Conservation (phyloP, 306 rosid genomes). For the Delonix regia region DNA sequence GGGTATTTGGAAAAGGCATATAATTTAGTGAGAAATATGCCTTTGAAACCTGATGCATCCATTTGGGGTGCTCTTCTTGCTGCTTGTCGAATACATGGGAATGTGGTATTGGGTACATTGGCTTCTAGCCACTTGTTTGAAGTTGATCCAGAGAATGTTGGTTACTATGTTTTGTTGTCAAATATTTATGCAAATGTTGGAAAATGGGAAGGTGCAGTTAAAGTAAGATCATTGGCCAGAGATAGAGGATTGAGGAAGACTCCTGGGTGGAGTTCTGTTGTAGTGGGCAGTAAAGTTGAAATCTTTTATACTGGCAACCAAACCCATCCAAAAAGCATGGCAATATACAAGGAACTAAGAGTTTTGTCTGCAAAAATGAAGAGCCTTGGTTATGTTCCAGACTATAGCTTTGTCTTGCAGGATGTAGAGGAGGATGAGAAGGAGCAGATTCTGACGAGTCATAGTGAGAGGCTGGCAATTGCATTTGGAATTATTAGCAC, state of each 20-base stretch:
- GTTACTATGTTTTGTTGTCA: constrained; percentile 55
- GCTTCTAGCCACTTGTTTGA: constrained; percentile 46
- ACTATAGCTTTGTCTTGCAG: constrained; percentile 52
- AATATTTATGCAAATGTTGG: constrained; percentile 56
- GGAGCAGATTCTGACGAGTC: constrained; percentile 54
- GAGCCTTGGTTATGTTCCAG: constrained; percentile 58
- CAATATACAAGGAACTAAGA: constrained; percentile 48
- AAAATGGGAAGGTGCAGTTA: constrained; percentile 50
- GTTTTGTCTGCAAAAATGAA: constrained; percentile 48
- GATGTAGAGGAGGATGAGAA: constrained; percentile 59
- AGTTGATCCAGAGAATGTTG: constrained; percentile 54
- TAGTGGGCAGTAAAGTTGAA: constrained; percentile 46
- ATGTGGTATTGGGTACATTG: constrained; percentile 43
- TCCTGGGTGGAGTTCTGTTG: constrained; percentile 56
- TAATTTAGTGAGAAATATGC: constrained; percentile 49
- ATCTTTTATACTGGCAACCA: constrained; percentile 57
- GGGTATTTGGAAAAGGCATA: constrained; percentile 50
- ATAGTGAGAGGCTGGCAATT: constrained; percentile 57
- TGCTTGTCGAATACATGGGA: constrained; percentile 56
- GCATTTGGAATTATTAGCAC: constrained; percentile 56
- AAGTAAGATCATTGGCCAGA: constrained; percentile 46
- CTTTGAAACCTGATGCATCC: constrained; percentile 50
- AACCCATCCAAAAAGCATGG: constrained; percentile 45
- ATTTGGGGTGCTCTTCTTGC: constrained; percentile 59
- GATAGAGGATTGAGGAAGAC: constrained; percentile 45